phyloP scores from a whole-genome alignment of 2,329 filamentous ascomycete genomes.

The Phialemoniopsis sp. region DNA sequence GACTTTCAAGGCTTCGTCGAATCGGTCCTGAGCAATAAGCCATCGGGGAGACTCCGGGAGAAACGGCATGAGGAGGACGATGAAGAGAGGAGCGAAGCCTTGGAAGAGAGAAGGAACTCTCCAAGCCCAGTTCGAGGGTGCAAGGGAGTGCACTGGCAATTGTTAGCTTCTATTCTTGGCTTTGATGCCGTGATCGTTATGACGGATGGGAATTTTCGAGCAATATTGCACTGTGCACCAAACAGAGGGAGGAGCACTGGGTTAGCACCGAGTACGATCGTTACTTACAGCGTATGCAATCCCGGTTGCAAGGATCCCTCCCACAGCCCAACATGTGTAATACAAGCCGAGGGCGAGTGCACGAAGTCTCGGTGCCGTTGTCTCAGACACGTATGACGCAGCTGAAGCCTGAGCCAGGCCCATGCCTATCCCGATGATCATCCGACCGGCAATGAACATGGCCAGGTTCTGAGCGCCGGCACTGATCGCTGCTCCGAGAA shows the following conservation, averaged over 20 bases:
- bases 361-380: constrained; percentile 7
- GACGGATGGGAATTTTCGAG: too few species aligned
- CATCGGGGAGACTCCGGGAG: constrained; percentile 26
- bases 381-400: constrained; percentile 10
- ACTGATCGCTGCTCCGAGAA: constrained; percentile 15
- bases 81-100: constrained; percentile 11
- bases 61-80: constrained; percentile 9
- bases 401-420: constrained; percentile 11
- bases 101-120: constrained; percentile 14
- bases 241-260: too few species aligned
- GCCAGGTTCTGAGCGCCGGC: constrained; percentile 15
- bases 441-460: constrained; percentile 19
- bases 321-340: constrained; percentile 9
- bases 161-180: too few species aligned
- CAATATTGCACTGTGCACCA: too few species aligned
- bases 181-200: too few species aligned
- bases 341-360: constrained; percentile 8
- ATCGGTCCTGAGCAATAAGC: constrained; percentile 24
- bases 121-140: constrained; percentile 12
- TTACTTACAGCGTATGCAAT: constrained; percentile 14
- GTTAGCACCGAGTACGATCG: too few species aligned
- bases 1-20: constrained; percentile 22
- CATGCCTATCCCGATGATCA: constrained; percentile 17
- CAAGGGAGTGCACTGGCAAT: neutral
- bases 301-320: constrained; percentile 12